Evolutionary conservation across 108 stramenopile genomes (phyloP), one percentile per base, ranked within the genome.

Genomic region (Seminavis robusta): DNA sequence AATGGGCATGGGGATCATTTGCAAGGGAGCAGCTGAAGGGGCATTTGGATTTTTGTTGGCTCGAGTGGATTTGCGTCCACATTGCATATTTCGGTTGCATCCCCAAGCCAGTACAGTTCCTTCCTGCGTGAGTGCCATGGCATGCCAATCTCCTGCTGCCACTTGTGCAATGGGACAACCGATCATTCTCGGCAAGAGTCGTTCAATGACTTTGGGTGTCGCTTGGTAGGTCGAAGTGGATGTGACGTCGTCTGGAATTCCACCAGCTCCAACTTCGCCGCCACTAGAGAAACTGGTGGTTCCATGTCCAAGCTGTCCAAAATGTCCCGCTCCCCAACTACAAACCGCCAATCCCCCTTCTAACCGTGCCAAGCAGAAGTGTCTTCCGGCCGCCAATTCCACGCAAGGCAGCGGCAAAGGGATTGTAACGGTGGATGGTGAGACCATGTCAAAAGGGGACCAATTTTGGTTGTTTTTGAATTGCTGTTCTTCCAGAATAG

Each of bases 261-360:
- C 24, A 29, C 7, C 21, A 30, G 16, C 21, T 27, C 8, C 48
- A 7, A 50, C 29, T 50, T 23, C 24, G 33, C 63, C 45, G 33
- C 63, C 54, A 16, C 51, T 65, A 1, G 36, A 9, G 11, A 13
- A 9, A 13, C 36, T 13, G 36, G 11, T 11, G 9, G 36, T 4
- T 29, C 83, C 84, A 41, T 82, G 69, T 25, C 84, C 91, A 40
- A 92, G 44, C 60, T 92, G 91, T 24, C 91, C 91, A 77, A 92
- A 92, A 60, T 92, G 87, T 28, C 91, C 91, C 9, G 87, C 85
- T 3, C 91, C 91, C 87, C 87, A 92, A 45, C 75, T 71, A 39
- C 80, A 56, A 13, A 89, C 83, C 3, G 83, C 80, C 6, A 77
- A 54, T 9, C 82, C 84, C 16, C 80, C 80, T 48, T 77, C 78